Evolutionary conservation across 139 green algal genomes (phyloP), one percentile per base, ranked within the genome.

Genomic region (Tetradesmus lagerheimii): DNA sequence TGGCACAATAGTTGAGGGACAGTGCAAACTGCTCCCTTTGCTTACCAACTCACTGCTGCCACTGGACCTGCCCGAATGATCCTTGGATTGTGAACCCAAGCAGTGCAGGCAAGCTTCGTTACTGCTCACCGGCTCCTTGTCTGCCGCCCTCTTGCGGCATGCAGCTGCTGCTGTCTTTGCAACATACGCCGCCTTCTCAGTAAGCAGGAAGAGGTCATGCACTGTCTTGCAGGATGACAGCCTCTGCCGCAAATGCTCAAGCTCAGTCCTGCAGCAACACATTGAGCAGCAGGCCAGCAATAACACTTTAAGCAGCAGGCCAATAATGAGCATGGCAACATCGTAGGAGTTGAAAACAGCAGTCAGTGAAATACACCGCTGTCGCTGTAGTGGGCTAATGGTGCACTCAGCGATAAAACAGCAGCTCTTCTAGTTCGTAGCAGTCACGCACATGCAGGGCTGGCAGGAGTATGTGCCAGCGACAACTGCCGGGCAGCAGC

Each of bases 91-190:
- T 66, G 31, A 71, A 1, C 20, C 23, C 57, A 71, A 31, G 2
- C 25, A 71, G 4, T 5, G 57, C 57, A 71, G 16, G 23, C 57
- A 71, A 8, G 3, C 0, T n/a, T 23, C 23, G 50, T 20, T 14
- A 5, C 9, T 71, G 57, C 80, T 75, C n/a, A 86, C 80, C n/a
- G 45, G 45, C 37, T 71, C 31, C 47, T 66, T 87, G 82, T 76
- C 35, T 29, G 38, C 57, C 27, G 35, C 35, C 57, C n/a, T 77
- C 47, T 45, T 39, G 6, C 57, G 34, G 82, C 82, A 87, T 12
- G 53, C 82, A 37, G 35, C 57, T 50, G 57, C 57, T 39, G 82
- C 82, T 53, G 64, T 23, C 82, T 87, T 87, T 20, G 82, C 57
- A 8, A 87, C 34, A 27, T 41, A 38, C 3, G 71, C 41, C 8